Base-by-base conservation (phyloP, 192 early-diverging fungal species). In the Podila horticola region DNA sequence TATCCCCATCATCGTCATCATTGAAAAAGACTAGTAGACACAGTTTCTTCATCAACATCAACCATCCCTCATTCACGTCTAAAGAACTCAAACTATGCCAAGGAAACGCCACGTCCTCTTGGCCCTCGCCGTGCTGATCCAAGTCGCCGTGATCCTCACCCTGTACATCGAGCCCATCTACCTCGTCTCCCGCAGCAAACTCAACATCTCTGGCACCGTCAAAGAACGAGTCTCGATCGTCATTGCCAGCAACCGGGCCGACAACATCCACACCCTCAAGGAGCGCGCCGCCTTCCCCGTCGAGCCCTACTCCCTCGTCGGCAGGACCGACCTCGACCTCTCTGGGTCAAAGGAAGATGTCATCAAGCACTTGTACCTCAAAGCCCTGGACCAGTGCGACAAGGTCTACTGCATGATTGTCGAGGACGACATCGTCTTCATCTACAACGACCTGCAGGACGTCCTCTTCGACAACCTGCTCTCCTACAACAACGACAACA, bases 401-500 rank as follows among this genome's bases (percentile, higher is more conserved):
- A 67, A 67, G 33, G 66, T 67, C 52, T 67, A 67, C n/a, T 67
- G 66, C n/a, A 57, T 67, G 66, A 13, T 67, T 31, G 5, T 57
- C 20, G 66, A 67, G 31, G 66, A 67, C 12, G 66, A 67, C 31
- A 51, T 67, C 19, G 66, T 67, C 33, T 67, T 67, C 33, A 55
- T 67, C 52, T 67, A 67, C 52, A 67, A 67, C 6, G 66, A 67
- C 6, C 17, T 36, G 20, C 57, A 57, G 52, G 66, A 67, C 31
- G 66, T 67, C 52, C 66, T 67, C 66, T 67, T 67, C 22, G 66
- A 67, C 15, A 67, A 67, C 51, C 50, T 67, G 34, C 12, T 67
- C n/a, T 67, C 66, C 19, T 67, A 57, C 66, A 67, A 67, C 66
- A 67, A 67, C n/a, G 66, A 67, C 66, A 67, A 67, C 66, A 58